phyloP scores from a whole-genome alignment of 2,329 filamentous ascomycete genomes.

The Hypoxylon sp. region DNA sequence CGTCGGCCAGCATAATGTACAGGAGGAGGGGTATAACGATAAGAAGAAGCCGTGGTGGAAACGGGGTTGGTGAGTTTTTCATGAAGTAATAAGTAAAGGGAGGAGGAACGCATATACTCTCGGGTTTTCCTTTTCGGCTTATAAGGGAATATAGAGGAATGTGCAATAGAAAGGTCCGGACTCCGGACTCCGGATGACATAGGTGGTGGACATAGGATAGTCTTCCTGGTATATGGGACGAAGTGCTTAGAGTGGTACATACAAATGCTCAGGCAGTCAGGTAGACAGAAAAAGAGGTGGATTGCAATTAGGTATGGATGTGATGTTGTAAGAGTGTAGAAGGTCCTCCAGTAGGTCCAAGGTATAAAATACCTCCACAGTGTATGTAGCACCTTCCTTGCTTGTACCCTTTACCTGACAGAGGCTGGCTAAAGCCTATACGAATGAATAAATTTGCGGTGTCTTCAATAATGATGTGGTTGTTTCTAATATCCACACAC shows the following conservation, averaged over 20 bases:
- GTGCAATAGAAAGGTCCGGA: too few relatives aligned
- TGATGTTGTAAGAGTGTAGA: too few relatives aligned
- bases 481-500: background rate
- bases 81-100: background rate
- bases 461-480: background rate
- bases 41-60: constrained; percentile 47
- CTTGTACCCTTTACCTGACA: background rate
- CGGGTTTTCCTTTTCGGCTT: too few relatives aligned
- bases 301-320: too few relatives aligned
- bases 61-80: constrained; percentile 24
- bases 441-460: background rate
- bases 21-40: constrained; percentile 70
- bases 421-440: background rate
- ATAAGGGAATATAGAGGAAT: background rate
- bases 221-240: background rate
- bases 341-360: too few relatives aligned
- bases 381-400: too few relatives aligned
- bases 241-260: background rate
- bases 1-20: constrained; percentile 81
- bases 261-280: background rate
- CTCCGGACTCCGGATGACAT: too few relatives aligned
- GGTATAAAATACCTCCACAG: too few relatives aligned
- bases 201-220: too few relatives aligned
- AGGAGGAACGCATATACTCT: background rate
- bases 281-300: too few relatives aligned